Evolutionary conservation across 257 asterid genomes (phyloP), one percentile per base, ranked within the genome.

Genomic region (Solanum bulbocastanum): DNA sequence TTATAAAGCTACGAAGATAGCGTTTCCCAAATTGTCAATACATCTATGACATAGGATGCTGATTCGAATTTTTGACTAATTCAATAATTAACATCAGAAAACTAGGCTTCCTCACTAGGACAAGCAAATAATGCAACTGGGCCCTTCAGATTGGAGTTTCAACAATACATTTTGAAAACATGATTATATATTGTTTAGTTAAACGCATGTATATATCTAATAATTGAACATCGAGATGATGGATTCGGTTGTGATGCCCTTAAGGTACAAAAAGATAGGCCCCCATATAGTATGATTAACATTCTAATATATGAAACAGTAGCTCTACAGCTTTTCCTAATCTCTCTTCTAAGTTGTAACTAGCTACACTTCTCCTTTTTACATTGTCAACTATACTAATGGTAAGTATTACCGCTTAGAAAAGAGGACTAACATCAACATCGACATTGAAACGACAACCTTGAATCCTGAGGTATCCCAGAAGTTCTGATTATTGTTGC

Each of bases 401-500:
- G 1, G n/a, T 7, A 27, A 4, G 4, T 46, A 35, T 91, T 89
- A 97, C 78, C 98, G 92, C 94, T 94, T 97, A 0, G 99, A 90
- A 84, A 97, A 89, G 89, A 95, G 69, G 52, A 96, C 98, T 89
- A 97, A 68, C 86, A 92, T 84, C 89, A 97, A 69, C 99, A 97
- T 95, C 6, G 99, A 97, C 98, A 97, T 90, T 3, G 99, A 96
- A 56, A 87, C 94, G 8, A 92, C 95, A 42, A 96, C 87, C 95
- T 97, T 97, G 95, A 97, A 97, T 79, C 95, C 90, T 3, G 96
- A 82, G n/a, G 92, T 89, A 36, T 97, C 98, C 99, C 99, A 97
- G 87, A 97, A 92, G 62, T 94, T 96, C 83, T 86, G 94, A 86
- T 93, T 93, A 78, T 91, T 93, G 5, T 44, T 73, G 87, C 90